A percentile compares a stretch with the other conserved stretches of the same genome.
These are phyloP conservation scores for Prunus persica DNA, from an alignment of 306 rosid genomes.

Conservation along the genomic window Prunus_persica_NCBIv2 NC_034012.1:7301501-7302000, in stretches of 20 bases:
- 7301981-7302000: constrained; percentile 24
- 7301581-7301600: constrained; percentile 26
- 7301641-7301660: constrained; percentile 44
- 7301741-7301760: constrained; percentile 15
- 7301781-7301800: constrained; percentile 12
- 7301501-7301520: constrained; percentile 60
- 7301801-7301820: constrained; percentile 6
- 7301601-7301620: constrained; percentile 45
- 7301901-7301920: constrained; percentile 13
- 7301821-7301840: constrained; percentile 16
- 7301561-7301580: constrained; percentile 59
- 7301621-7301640: constrained; percentile 68
- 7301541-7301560: constrained; percentile 41
- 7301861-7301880: constrained; percentile 1
- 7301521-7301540: constrained; percentile 57
- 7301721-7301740: constrained; percentile 75
- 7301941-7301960: constrained; percentile 24
- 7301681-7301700: constrained; percentile 70
- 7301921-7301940: constrained; percentile 26
- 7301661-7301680: constrained; percentile 32
- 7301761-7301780: constrained; percentile 32
- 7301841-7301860: constrained; percentile 8
- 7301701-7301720: constrained; percentile 70
- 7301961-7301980: constrained; percentile 17
- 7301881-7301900: constrained; percentile 28